Percentiles rank a stretch among this genome's conserved stretches.
Conservation (phyloP, 176 grass and related monocot genomes). For the Triticum monococcum region DNA sequence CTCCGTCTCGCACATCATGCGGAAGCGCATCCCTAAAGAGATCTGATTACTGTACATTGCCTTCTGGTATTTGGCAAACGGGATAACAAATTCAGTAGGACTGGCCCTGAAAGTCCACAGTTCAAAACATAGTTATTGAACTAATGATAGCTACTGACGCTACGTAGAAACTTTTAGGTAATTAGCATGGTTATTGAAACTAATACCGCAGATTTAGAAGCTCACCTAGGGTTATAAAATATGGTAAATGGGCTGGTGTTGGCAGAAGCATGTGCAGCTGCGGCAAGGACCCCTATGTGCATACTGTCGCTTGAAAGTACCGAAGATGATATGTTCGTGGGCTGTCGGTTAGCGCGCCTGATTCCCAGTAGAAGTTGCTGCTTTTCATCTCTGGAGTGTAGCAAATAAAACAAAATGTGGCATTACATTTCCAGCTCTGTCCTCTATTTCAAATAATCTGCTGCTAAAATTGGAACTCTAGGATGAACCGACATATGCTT, state of each 20-base stretch:
- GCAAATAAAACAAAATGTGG: slow-evolving; percentile 8
- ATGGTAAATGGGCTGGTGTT: slow-evolving; percentile 94
- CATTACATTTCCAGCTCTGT: not conserved
- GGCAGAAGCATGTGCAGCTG: slow-evolving; percentile 96
- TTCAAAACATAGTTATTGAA: slow-evolving; percentile 19
- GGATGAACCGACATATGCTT: not conserved
- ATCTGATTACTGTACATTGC: slow-evolving; percentile 87
- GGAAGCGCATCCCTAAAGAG: slow-evolving; percentile 92
- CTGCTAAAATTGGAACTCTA: not conserved
- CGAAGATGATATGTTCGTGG: slow-evolving; percentile 89
- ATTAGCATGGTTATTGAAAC: slow-evolving; percentile 3
- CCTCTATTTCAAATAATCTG: not conserved
- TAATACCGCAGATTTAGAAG: slow-evolving; percentile 12
- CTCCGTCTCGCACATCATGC: slow-evolving; percentile 98
- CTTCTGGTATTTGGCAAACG: slow-evolving; percentile 99
- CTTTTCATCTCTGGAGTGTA: slow-evolving; percentile 75
- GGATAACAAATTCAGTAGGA: slow-evolving; percentile 96
- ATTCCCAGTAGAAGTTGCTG: slow-evolving; percentile 94
- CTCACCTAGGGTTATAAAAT: slow-evolving; percentile 97
- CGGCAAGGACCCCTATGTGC: slow-evolving; percentile 99
- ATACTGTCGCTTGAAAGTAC: slow-evolving; percentile 98
- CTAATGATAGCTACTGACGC: not conserved
- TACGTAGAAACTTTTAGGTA: not conserved
- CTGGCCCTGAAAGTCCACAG: slow-evolving; percentile 70
- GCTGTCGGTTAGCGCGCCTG: slow-evolving; percentile 82